Evolutionary conservation across 176 grass and related monocot genomes (phyloP), one percentile per base, ranked within the genome.

Genomic region (Eragrostis nindensis): DNA sequence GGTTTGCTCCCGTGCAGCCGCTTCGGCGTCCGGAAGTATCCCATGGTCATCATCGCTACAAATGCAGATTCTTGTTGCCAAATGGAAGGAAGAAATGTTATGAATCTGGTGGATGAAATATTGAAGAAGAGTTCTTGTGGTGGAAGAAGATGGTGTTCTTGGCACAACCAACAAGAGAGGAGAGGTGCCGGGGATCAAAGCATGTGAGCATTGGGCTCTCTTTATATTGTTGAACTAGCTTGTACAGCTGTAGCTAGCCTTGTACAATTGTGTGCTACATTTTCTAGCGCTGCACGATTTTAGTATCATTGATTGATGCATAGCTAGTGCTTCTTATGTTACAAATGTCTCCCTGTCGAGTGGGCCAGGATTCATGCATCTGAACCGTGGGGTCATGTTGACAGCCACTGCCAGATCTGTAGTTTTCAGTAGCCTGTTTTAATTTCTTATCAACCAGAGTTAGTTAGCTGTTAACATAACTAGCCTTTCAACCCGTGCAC

Each of bases 21-120:
- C 76, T 15, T 66, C 75, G 88, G 83, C 64, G 30, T 46, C 19
- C 88, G 63, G 73, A 90, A 80, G 88, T 90, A 90, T 4, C 88
- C 75, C 75, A 80, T 86, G 59, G 68, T 60, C 76, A 73, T 26
- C 77, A 80, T 66, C 30, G 6, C 6, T 19, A n/a, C 53, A 18
- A 53, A 1, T 1, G 19, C 18, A 18, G 5, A 7, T 56, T 56
- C 53, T 56, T 22, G 53, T 22, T 22, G n/a, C 21, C 53, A 6
- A 22, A 56, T n/a, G n/a, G n/a, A n/a, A n/a, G 53, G 22, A 56
- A 56, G 21, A 56, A 56, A 10, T 13, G 67, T 12, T 71, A 32
- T 21, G 16, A 18, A 68, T 21, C 19, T 2, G n/a, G n/a, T n/a
- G n/a, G n/a, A n/a, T 5, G 53, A 22, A 26, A 24, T 19, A 45